Conservation (phyloP, 306 rosid species). For the Cicer bijugum region DNA sequence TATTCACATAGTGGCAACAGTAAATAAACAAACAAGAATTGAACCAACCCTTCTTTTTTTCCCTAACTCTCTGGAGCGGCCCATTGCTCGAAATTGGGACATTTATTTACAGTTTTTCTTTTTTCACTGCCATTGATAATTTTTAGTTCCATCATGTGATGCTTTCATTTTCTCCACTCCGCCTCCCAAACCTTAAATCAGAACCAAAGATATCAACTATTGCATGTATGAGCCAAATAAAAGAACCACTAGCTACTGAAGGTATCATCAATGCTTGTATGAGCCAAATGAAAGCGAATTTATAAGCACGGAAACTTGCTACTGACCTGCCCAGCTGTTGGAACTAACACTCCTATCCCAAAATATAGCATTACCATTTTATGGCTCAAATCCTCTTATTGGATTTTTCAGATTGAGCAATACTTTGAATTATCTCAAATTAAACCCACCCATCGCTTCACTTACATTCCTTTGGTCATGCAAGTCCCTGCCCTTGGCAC, state of each 20-base stretch:
- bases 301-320: background rate
- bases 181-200: background rate
- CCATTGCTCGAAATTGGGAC: background rate
- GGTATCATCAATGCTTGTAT: background rate
- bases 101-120: background rate
- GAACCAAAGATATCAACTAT: background rate
- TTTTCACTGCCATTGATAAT: too few species aligned
- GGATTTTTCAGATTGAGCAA: background rate
- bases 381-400: background rate
- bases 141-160: background rate
- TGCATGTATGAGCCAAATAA: background rate
- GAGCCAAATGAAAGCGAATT: background rate
- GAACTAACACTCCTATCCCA: background rate
- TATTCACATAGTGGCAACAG: background rate
- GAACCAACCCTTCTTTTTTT: background rate
- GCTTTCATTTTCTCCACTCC: background rate
- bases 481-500: slow-evolving; percentile 7
- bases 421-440: background rate
- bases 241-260: background rate
- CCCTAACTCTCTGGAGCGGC: background rate
- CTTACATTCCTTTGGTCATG: background rate
- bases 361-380: background rate
- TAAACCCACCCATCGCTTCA: background rate
- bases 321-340: background rate
- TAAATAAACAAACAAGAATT: background rate